Evolutionary conservation across 2,329 filamentous ascomycete genomes (phyloP).

Genomic region (Magnaporthiopsis poae): DNA sequence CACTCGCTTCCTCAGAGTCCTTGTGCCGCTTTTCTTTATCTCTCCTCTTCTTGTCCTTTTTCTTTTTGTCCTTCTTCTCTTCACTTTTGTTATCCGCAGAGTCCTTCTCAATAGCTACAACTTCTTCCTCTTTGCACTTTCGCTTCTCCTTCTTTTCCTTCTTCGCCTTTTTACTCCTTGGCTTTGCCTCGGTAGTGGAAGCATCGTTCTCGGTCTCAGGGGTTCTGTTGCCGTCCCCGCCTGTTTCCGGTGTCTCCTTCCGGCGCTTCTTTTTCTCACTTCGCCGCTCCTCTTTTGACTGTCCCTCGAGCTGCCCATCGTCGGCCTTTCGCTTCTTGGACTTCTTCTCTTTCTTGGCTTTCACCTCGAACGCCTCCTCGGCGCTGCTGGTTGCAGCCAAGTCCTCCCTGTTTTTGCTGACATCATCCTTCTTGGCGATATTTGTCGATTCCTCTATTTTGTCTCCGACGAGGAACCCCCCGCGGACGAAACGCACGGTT

Average conservation of each 20-base stretch:
- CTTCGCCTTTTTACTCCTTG: conserved; percentile 24
- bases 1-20: conserved; percentile 17
- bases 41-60: conserved; percentile 16
- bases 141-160: conserved; percentile 26
- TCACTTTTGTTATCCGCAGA: conserved; percentile 23
- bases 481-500: conserved; percentile 73
- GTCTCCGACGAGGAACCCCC: conserved; percentile 59
- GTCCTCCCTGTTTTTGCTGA: conserved; percentile 12
- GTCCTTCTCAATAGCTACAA: conserved; percentile 11
- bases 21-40: conserved; percentile 28
- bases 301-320: conserved; percentile 21
- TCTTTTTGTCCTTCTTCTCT: conserved; percentile 22
- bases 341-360: conserved; percentile 33
- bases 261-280: conserved; percentile 23
- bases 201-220: conserved; percentile 12
- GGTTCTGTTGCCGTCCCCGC: background rate
- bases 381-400: conserved; percentile 9
- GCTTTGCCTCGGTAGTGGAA: conserved; percentile 19
- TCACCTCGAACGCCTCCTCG: conserved; percentile 17
- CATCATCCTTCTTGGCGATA: conserved; percentile 18
- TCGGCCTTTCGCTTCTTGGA: conserved; percentile 41
- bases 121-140: conserved; percentile 21
- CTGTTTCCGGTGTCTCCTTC: conserved; percentile 11
- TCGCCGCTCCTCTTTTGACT: conserved; percentile 28
- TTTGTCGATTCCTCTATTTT: conserved; percentile 35